Conservation (phyloP, 179 eudicot genomes). For the Nepenthes alata region DNA sequence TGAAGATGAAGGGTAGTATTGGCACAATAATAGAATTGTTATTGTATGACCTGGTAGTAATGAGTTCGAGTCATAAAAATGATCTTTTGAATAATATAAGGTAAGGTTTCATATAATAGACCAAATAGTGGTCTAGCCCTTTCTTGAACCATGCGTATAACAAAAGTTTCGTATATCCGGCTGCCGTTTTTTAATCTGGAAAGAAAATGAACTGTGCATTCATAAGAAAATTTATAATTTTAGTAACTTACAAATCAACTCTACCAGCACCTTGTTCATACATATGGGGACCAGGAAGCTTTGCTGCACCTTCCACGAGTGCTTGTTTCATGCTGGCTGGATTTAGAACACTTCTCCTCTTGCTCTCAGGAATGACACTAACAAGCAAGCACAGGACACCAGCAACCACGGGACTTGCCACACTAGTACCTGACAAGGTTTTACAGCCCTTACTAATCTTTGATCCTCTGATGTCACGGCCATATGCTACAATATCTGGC, state of each 20-base stretch:
- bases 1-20: no score
- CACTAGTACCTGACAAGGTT: slow-evolving; percentile 97
- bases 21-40: no score
- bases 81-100: no score
- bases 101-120: no score
- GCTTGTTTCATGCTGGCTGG: slow-evolving; percentile 99
- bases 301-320: slow-evolving; percentile 91
- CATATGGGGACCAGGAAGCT: slow-evolving; percentile 92
- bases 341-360: slow-evolving; percentile 60
- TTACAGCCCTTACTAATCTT: slow-evolving; percentile 96
- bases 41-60: no score
- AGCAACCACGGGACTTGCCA: slow-evolving; percentile 99
- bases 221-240: not conserved
- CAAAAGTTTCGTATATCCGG: no score
- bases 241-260: slow-evolving; percentile 78
- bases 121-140: no score
- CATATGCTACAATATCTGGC: slow-evolving; percentile 97
- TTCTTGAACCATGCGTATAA: no score
- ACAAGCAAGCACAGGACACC: slow-evolving; percentile 95
- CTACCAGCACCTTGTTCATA: slow-evolving; percentile 99
- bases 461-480: slow-evolving; percentile 94
- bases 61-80: no score
- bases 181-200: not conserved
- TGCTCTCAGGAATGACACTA: slow-evolving; percentile 71
- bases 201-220: not conserved